Evolutionary conservation across 208 protist species (phyloP).

Genomic region (Zelonia costaricensis): DNA sequence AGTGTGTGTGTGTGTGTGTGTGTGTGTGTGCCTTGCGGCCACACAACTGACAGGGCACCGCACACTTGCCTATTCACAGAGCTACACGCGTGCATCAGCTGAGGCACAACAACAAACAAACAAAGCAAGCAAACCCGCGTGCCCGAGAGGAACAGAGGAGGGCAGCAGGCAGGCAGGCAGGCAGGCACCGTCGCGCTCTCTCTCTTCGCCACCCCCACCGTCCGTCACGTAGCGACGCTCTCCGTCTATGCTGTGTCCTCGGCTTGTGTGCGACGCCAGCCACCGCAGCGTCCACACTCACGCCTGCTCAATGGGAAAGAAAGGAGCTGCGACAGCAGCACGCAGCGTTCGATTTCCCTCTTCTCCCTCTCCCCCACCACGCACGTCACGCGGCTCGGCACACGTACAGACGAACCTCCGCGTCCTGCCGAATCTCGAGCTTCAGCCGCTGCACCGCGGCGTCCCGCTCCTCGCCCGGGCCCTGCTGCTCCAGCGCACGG

Average conservation of each 20-base stretch:
- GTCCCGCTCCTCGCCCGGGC: slow-evolving; percentile 22
- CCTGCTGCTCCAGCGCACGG: slow-evolving; percentile 43
- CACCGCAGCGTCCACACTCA: no score
- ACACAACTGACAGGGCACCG: no score
- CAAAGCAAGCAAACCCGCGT: no score
- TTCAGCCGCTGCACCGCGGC: slow-evolving; percentile 39
- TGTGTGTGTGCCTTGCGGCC: background rate
- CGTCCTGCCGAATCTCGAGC: slow-evolving; percentile 51
- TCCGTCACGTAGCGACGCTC: no score
- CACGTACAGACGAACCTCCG: slow-evolving; percentile 32
- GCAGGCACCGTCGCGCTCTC: no score
- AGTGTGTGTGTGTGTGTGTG: background rate
- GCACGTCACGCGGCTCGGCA: background rate
- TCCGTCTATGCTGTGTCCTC: no score
- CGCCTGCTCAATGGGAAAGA: no score
- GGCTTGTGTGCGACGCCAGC: no score
- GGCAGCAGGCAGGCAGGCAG: background rate
- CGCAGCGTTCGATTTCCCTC: background rate
- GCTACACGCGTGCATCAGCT: no score
- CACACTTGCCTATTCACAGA: no score
- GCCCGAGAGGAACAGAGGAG: background rate
- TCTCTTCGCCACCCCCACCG: no score
- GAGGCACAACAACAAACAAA: no score
- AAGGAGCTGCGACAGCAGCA: background rate
- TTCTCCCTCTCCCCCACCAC: background rate